phyloP scores from a whole-genome alignment of 345 rosid genomes.

The Leavenworthia alabamica region DNA sequence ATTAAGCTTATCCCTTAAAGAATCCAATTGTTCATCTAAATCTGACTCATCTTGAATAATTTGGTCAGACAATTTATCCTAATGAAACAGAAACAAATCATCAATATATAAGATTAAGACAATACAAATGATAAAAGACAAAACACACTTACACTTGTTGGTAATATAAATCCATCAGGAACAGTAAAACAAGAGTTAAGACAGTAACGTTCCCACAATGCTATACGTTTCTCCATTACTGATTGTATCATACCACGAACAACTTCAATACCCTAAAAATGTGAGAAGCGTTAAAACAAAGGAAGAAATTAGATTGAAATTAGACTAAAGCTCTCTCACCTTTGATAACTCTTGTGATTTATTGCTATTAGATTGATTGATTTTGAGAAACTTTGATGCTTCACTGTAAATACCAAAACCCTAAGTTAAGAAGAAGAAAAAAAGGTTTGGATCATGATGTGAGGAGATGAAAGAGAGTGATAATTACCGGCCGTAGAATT shows the following conservation, averaged over 20 bases:
- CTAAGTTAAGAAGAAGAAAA: background rate
- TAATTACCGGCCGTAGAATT: slow-evolving; percentile 43
- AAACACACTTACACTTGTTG: slow-evolving; percentile 44
- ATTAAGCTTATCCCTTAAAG: slow-evolving; percentile 53
- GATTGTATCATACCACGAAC: slow-evolving; percentile 50
- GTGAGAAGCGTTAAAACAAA: background rate
- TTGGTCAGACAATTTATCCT: slow-evolving; percentile 38
- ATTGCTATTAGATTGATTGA: slow-evolving; percentile 31
- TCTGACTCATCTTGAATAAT: slow-evolving; percentile 31
- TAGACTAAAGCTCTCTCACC: slow-evolving; percentile 28
- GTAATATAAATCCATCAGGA: slow-evolving; percentile 62
- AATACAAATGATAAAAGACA: background rate
- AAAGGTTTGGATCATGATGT: background rate
- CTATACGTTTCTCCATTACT: slow-evolving; percentile 45
- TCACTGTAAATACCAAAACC: slow-evolving; percentile 35
- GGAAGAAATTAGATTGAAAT: background rate
- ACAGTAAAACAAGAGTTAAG: slow-evolving; percentile 56
- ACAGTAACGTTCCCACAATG: slow-evolving; percentile 74
- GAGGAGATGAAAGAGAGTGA: background rate
- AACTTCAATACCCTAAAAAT: slow-evolving; percentile 49
- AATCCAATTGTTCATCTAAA: slow-evolving; percentile 58
- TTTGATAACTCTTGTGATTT: slow-evolving; percentile 45
- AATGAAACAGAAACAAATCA: slow-evolving; percentile 15
- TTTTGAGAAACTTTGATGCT: slow-evolving; percentile 44
- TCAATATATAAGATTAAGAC: background rate